Percentiles rank a stretch among this genome's conserved stretches.
Conservation (phyloP, 768 basidiomycete species). For the Suillus occidentalis region DNA sequence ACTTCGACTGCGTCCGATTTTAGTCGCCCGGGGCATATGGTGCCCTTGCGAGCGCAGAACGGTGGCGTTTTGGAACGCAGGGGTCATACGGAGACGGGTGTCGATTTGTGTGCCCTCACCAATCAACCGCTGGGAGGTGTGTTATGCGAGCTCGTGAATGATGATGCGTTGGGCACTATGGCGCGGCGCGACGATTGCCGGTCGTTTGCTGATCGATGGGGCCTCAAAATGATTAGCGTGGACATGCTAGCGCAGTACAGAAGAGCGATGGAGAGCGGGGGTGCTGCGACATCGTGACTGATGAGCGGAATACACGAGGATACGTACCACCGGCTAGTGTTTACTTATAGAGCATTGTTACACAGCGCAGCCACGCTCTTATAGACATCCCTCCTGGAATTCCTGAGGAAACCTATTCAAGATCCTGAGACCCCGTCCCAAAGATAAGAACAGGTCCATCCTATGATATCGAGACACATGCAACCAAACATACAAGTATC, state of each 20-base stretch:
- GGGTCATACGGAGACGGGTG: constrained; percentile 91
- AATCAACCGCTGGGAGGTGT: constrained; percentile 64
- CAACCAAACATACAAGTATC: too few relatives aligned
- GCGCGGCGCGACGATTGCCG: constrained; percentile 93
- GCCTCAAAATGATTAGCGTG: constrained; percentile 92
- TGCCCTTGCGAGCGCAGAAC: constrained; percentile 82
- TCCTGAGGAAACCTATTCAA: neutral
- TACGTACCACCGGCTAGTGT: neutral
- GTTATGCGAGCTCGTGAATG: constrained; percentile 94
- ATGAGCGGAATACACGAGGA: neutral
- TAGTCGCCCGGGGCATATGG: constrained; percentile 91
- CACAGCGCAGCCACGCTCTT: neutral
- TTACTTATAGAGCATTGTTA: constrained; percentile 3
- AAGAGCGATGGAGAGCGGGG: neutral
- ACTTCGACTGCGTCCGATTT: constrained; percentile 64
- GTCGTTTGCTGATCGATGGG: constrained; percentile 86
- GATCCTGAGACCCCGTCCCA: neutral
- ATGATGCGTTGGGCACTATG: constrained; percentile 87
- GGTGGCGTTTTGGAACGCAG: constrained; percentile 86
- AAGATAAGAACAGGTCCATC: neutral
- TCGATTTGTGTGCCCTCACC: constrained; percentile 84
- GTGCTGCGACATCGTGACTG: neutral
- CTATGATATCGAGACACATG: neutral
- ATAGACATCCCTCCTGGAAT: neutral
- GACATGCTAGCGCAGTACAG: constrained; percentile 67